Conservation (phyloP, 2,329 filamentous ascomycete genomes). For the Phyllosticta paracitricarpa region DNA sequence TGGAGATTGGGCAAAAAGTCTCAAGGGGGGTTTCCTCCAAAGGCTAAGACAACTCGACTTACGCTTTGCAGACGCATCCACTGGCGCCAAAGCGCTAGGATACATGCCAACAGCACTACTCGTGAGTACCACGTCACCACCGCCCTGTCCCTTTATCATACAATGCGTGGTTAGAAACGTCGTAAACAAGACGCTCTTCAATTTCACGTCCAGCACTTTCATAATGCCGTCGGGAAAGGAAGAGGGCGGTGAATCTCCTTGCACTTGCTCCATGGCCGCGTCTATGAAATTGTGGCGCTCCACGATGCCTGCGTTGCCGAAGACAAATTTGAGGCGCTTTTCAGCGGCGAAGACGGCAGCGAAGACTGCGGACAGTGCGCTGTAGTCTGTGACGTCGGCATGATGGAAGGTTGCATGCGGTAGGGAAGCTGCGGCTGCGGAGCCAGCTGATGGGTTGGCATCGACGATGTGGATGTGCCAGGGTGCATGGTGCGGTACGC, state of each 20-base stretch:
- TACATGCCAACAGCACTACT: slow-evolving; percentile 30
- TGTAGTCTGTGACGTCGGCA: slow-evolving; percentile 30
- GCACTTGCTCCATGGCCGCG: slow-evolving; percentile 16
- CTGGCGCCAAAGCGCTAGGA: slow-evolving; percentile 24
- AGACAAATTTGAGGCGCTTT: slow-evolving; percentile 37
- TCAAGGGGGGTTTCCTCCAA: not conserved
- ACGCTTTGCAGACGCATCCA: slow-evolving; percentile 31
- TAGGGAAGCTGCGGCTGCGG: slow-evolving; percentile 18
- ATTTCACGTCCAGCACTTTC: slow-evolving; percentile 26
- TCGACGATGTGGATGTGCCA: slow-evolving; percentile 35
- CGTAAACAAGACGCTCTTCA: slow-evolving; percentile 22
- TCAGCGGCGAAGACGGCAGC: slow-evolving; percentile 27
- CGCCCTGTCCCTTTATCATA: slow-evolving; percentile 20
- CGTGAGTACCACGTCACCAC: slow-evolving; percentile 26
- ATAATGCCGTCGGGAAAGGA: slow-evolving; percentile 21
- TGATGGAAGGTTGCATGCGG: slow-evolving; percentile 29
- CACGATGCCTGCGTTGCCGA: slow-evolving; percentile 39
- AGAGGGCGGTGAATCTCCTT: slow-evolving; percentile 16
- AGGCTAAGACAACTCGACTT: not conserved
- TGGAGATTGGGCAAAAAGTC: not conserved
- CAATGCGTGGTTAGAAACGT: slow-evolving; percentile 22
- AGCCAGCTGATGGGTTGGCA: slow-evolving; percentile 27
- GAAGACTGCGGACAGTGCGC: slow-evolving; percentile 25
- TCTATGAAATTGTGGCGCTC: slow-evolving; percentile 30
- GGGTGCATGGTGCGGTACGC: slow-evolving; percentile 18